Evolutionary conservation across 192 early-diverging fungal genomes (phyloP).

Genomic region (Coemansia sp.): DNA sequence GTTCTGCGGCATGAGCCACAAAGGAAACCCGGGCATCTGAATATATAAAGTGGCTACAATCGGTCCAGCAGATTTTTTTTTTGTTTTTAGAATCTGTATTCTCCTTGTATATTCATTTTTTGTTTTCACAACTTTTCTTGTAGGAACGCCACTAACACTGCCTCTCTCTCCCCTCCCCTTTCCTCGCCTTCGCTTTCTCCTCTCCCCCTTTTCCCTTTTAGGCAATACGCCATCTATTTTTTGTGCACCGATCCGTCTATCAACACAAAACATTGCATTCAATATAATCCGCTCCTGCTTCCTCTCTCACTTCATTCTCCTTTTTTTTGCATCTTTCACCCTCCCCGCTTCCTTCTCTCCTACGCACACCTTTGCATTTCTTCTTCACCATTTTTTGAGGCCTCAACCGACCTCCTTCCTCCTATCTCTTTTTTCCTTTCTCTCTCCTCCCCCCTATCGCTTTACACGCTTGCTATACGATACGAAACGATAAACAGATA

Average conservation of each 20-base stretch:
- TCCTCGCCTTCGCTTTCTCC: not conserved
- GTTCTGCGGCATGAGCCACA: not conserved
- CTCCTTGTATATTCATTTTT: constrained; percentile 4
- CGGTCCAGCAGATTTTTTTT: not conserved
- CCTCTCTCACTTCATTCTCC: not conserved
- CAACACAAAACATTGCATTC: not conserved
- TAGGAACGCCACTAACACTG: too few species aligned
- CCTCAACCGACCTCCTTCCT: not conserved
- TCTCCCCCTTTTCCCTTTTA: not conserved
- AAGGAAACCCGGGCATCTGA: not conserved
- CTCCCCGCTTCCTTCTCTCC: not conserved
- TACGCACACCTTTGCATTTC: not conserved
- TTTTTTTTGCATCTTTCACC: not conserved
- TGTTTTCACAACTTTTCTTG: constrained; percentile 1
- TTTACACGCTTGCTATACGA: not conserved
- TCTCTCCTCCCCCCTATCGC: not conserved
- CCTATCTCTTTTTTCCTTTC: not conserved
- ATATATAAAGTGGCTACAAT: constrained; percentile 4
- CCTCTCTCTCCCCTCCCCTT: not conserved
- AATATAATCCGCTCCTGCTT: not conserved
- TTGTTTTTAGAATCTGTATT: not conserved
- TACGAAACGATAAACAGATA: not conserved
- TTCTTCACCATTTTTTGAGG: not conserved
- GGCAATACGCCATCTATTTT: not conserved
- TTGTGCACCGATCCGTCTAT: not conserved